Evolutionary conservation across 352 stramenopile genomes (phyloP).

Genomic region (Pythium plurisporium): DNA sequence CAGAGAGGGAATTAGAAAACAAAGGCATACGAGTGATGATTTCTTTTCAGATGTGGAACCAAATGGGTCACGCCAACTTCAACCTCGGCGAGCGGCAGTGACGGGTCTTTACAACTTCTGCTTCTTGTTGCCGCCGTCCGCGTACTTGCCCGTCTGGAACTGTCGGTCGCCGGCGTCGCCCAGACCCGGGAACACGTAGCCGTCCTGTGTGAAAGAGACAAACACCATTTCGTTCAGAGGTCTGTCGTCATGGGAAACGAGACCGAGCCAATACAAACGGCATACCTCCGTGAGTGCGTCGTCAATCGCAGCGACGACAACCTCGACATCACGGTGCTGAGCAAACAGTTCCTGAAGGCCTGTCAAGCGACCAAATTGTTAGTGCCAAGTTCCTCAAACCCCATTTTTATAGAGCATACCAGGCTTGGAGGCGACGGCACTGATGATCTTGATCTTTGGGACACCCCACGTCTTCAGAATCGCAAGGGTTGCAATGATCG

Average conservation of each 20-base stretch:
- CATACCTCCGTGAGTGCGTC: conserved; percentile 67
- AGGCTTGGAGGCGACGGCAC: conserved; percentile 90
- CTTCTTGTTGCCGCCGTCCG: conserved; percentile 48
- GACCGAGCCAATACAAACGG: neutral
- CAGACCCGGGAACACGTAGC: conserved; percentile 78
- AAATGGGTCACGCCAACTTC: neutral
- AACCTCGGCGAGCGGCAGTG: neutral
- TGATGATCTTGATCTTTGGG: conserved; percentile 92
- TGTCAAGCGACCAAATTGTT: too few species aligned
- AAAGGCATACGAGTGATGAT: too few species aligned
- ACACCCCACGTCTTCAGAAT: conserved; percentile 96
- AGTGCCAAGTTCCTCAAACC: too few species aligned
- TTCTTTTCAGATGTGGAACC: too few species aligned
- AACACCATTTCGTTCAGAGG: too few species aligned
- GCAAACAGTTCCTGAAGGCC: conserved; percentile 72
- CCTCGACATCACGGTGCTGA: conserved; percentile 76
- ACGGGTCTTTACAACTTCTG: conserved; percentile 40
- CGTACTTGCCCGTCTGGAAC: conserved; percentile 68
- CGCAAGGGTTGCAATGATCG: conserved; percentile 92
- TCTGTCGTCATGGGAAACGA: too few species aligned
- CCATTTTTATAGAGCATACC: too few species aligned
- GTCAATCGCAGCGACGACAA: conserved; percentile 75
- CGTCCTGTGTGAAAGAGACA: conserved; percentile 34
- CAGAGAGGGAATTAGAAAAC: neutral
- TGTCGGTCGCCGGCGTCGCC: conserved; percentile 81